Base-by-base conservation (phyloP, 371 early-diverging fungal species). In the Mortierella sp. region DNA sequence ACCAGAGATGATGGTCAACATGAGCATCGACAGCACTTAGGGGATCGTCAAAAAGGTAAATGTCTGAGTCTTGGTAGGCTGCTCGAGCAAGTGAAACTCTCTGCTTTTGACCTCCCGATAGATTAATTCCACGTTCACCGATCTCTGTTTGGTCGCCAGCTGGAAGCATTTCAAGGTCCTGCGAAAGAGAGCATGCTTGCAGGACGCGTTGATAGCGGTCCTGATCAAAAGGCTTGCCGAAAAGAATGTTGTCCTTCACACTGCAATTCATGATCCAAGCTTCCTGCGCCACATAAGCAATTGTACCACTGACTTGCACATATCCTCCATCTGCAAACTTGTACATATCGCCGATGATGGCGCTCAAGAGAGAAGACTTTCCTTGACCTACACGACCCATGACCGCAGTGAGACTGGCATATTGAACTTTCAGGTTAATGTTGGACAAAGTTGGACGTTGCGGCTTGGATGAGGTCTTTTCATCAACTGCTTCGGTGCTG, bases 21-120 rank as follows among this genome's bases (percentile, higher is more conserved):
- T 97, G 96, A 0, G 95, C 94, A 86, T 97, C 98, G 0, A 97
- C 96, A 12, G 97, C 97, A 72, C 91, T 88, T 55, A 94, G 75
- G 22, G 96, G 93, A 61, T 96, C 96, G 72, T 96, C 96, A 66
- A 94, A 62, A 32, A 96, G 83, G 62, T 94, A 92, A 10, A 97
- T 89, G 79, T 96, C 96, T 11, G 96, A 93, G 62, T 93, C 89
- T 52, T 92, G 88, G 72, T 97, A 97, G 22, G 95, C 92, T 18
- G 95, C 95, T 26, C 71, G 70, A 6, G 83, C 83, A 10, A 83
- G 52, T n/a, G 77, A 77, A 28, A 87, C 85, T 10, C 92, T 83
- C 55, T 89, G 89, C 68, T 86, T 80, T 67, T 89, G 88, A 2
- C 89, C 89, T 40, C 89, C 89, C 5, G 84, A 85, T 24, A 90